phyloP scores from a whole-genome alignment of 306 rosid species.

The Begonia loranthoides region DNA sequence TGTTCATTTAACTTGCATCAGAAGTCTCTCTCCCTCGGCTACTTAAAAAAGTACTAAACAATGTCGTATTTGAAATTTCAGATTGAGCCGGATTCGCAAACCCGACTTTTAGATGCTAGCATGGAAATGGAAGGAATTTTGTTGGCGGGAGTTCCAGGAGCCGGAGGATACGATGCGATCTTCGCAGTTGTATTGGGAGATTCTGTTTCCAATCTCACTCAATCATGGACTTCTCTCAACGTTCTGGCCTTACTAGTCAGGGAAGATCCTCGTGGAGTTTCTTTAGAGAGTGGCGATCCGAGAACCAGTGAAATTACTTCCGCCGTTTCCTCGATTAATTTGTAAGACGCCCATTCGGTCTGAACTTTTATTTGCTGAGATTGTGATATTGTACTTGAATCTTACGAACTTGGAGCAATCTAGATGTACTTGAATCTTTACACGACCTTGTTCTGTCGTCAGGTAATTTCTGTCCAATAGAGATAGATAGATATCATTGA shows the following conservation, averaged over 20 bases:
- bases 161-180: slow-evolving; percentile 95
- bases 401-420: neutral
- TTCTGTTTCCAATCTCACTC: slow-evolving; percentile 36
- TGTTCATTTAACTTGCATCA: too few species aligned
- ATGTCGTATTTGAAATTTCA: slow-evolving; percentile 8
- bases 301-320: slow-evolving; percentile 58
- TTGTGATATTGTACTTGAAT: neutral
- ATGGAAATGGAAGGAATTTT: slow-evolving; percentile 87
- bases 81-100: slow-evolving; percentile 95
- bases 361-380: too few species aligned
- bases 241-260: slow-evolving; percentile 82
- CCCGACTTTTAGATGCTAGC: slow-evolving; percentile 68
- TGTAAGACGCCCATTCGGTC: slow-evolving; percentile 9
- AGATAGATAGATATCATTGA: too few species aligned
- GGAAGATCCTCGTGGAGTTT: slow-evolving; percentile 87
- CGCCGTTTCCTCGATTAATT: slow-evolving; percentile 52
- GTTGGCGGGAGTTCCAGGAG: slow-evolving; percentile 98
- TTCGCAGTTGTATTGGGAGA: slow-evolving; percentile 76
- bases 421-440: too few species aligned
- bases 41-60: too few species aligned
- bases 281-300: slow-evolving; percentile 70
- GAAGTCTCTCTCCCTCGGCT: too few species aligned
- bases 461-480: too few species aligned
- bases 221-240: slow-evolving; percentile 45
- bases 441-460: too few species aligned